phyloP scores from a whole-genome alignment of 1,139 yeast genomes.

The Yamadazyma sp. region DNA sequence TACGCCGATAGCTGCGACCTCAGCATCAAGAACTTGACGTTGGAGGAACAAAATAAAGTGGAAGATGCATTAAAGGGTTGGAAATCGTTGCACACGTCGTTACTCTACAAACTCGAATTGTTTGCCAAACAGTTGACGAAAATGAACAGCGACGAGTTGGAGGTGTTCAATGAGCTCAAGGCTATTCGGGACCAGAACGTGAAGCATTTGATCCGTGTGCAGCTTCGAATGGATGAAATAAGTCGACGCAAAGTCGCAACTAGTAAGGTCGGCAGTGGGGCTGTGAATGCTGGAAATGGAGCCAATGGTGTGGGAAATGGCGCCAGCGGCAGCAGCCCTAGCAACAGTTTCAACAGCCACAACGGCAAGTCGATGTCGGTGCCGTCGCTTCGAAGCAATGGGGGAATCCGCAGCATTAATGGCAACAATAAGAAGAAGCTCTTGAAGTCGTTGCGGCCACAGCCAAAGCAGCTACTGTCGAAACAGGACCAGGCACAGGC shows the following conservation, averaged over 20 bases:
- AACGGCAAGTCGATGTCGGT: constrained; percentile 16
- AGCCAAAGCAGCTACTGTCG: constrained; percentile 9
- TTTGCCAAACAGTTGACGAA: constrained; percentile 46
- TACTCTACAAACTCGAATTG: constrained; percentile 54
- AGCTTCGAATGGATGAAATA: constrained; percentile 41
- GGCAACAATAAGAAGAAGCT: constrained; percentile 11
- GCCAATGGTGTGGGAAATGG: constrained; percentile 12
- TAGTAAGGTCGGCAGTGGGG: no score
- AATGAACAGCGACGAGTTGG: constrained; percentile 41
- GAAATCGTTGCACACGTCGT: constrained; percentile 64
- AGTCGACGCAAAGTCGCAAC: constrained; percentile 21
- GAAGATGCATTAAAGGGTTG: constrained; percentile 68
- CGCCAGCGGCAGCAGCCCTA: constrained; percentile 2
- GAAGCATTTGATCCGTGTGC: constrained; percentile 45
- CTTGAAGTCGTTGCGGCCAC: constrained; percentile 38
- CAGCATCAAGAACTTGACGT: constrained; percentile 53
- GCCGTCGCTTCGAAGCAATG: constrained; percentile 28
- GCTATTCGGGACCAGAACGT: constrained; percentile 53
- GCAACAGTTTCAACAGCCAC: constrained; percentile 4
- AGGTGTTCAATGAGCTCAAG: constrained; percentile 45
- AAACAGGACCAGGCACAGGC: constrained; percentile 24
- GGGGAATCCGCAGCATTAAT: constrained; percentile 12
- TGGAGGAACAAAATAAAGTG: constrained; percentile 54
- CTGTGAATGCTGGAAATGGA: no score
- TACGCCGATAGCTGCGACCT: constrained; percentile 62